These are phyloP conservation scores for Exserohilum turcica DNA, from an alignment of 2,329 filamentous ascomycete genomes.

Conservation along the genomic window DNA sequence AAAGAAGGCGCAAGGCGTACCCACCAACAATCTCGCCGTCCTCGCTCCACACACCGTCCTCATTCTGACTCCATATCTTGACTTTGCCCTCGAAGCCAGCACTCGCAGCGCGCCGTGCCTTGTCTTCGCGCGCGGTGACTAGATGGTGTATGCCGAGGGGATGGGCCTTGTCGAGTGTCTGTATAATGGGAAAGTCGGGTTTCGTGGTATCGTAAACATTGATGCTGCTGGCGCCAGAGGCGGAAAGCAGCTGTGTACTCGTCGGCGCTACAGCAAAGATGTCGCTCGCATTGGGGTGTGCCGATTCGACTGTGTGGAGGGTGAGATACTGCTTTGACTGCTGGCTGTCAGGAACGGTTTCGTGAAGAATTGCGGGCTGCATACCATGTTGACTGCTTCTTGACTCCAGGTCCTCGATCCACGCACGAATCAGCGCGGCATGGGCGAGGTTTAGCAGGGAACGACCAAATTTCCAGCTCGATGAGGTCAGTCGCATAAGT, in stretches of 20 bases:
- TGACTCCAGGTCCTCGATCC: neutral
- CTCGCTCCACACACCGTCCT: slow-evolving; percentile 58
- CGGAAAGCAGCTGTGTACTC: slow-evolving; percentile 74
- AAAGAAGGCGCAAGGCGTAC: slow-evolving; percentile 32
- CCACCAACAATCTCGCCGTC: slow-evolving; percentile 54
- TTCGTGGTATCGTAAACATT: slow-evolving; percentile 77
- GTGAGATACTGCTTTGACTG: slow-evolving; percentile 99
- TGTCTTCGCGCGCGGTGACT: slow-evolving; percentile 70
- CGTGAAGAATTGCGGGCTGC: neutral
- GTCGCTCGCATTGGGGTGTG: slow-evolving; percentile 71
- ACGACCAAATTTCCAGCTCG: slow-evolving; percentile 11
- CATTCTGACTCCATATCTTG: slow-evolving; percentile 74
- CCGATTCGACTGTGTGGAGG: slow-evolving; percentile 85
- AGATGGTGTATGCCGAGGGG: slow-evolving; percentile 91
- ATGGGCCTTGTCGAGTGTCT: slow-evolving; percentile 81
- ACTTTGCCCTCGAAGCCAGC: slow-evolving; percentile 89
- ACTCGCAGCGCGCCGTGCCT: slow-evolving; percentile 68
- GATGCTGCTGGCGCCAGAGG: slow-evolving; percentile 72
- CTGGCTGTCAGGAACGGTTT: slow-evolving; percentile 13
- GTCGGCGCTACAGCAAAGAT: slow-evolving; percentile 85
- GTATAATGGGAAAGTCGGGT: slow-evolving; percentile 73
- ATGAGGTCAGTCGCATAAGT: slow-evolving; percentile 37
- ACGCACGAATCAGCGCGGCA: neutral
- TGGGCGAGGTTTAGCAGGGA: slow-evolving; percentile 2
- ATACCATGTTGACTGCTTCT: slow-evolving; percentile 7